Evolutionary conservation across 192 early-diverging fungal genomes (phyloP).

Genomic region (Spizellomyces sp.): DNA sequence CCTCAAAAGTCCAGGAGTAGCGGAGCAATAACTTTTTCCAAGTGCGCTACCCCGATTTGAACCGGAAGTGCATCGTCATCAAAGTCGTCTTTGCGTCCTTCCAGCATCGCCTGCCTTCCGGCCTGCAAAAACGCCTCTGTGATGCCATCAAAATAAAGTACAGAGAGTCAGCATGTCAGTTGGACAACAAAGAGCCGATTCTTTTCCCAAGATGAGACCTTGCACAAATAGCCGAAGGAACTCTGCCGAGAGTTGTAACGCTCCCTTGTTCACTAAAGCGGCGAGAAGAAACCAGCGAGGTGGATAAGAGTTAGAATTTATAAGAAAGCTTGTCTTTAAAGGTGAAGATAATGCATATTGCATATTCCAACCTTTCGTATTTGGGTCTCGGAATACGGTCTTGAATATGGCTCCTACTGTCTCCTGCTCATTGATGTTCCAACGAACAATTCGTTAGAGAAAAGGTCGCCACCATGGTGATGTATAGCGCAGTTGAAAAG

Average conservation of each 20-base stretch:
- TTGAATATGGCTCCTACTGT: not conserved
- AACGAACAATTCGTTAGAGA: too few species aligned
- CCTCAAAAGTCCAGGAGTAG: slow-evolving; percentile 4
- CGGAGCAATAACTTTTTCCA: not conserved
- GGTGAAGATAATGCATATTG: not conserved
- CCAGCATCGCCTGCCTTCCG: too few species aligned
- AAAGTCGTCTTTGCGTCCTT: not conserved
- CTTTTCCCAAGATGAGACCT: not conserved
- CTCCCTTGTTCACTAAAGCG: not conserved
- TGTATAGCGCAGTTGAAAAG: too few species aligned
- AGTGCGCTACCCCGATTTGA: not conserved
- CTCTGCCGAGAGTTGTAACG: slow-evolving; percentile 1
- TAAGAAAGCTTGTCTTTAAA: not conserved
- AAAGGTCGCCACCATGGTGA: too few species aligned
- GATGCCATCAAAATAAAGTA: too few species aligned
- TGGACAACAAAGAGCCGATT: too few species aligned
- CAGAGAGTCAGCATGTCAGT: too few species aligned
- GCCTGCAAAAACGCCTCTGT: too few species aligned
- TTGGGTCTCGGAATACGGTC: slow-evolving; percentile 5
- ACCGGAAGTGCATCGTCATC: not conserved
- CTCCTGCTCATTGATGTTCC: not conserved
- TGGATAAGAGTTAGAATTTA: too few species aligned
- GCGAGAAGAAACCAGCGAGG: too few species aligned
- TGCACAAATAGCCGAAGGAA: not conserved
- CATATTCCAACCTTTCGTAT: not conserved